Conservation (phyloP, 441 rosid genomes). For the Biscutella auriculata region DNA sequence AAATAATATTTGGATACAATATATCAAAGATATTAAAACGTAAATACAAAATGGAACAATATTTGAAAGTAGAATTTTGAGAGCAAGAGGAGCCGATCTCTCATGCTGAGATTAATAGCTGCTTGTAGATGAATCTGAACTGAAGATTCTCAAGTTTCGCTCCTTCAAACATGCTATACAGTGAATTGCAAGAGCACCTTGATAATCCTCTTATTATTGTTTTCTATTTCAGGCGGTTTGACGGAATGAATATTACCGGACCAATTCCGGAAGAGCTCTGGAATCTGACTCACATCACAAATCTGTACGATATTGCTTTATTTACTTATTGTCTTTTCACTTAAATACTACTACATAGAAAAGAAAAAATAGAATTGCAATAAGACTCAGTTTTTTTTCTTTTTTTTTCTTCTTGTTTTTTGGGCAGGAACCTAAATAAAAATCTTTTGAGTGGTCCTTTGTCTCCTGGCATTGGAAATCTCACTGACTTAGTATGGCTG, state of each 20-base stretch:
- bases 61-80: too few relatives aligned
- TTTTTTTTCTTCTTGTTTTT: neutral
- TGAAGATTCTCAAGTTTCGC: neutral
- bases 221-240: too few relatives aligned
- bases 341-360: too few relatives aligned
- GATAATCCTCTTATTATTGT: too few relatives aligned
- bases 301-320: constrained; percentile 32
- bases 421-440: constrained; percentile 32
- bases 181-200: constrained; percentile 31
- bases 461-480: neutral
- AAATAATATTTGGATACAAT: too few relatives aligned
- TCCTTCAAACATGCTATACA: constrained; percentile 6
- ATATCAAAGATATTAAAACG: too few relatives aligned
- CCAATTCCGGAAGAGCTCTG: constrained; percentile 41
- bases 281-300: constrained; percentile 31
- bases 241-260: constrained; percentile 23
- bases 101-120: too few relatives aligned
- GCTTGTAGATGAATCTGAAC: too few relatives aligned
- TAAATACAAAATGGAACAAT: too few relatives aligned
- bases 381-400: too few relatives aligned
- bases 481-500: neutral
- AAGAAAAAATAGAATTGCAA: too few relatives aligned
- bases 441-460: constrained; percentile 31
- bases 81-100: too few relatives aligned
- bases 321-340: neutral